Base-by-base conservation (phyloP, 768 basidiomycete species). In the Termitomyces sp. region DNA sequence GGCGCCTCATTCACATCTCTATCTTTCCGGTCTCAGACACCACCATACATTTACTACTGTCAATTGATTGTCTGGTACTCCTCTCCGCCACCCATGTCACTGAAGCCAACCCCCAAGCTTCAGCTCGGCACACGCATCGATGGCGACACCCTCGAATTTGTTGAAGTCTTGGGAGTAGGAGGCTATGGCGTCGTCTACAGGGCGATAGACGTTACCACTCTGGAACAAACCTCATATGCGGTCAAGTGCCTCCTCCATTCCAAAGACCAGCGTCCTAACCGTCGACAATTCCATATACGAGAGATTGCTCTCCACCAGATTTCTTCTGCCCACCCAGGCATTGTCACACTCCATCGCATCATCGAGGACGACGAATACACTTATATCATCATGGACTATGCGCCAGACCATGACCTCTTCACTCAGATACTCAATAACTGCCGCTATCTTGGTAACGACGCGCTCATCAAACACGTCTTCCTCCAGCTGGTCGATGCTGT, bases 121-220 rank as follows among this genome's bases (percentile, higher is more conserved):
- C 73, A 78, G 61, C 73, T 89, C 59, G 94, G 94, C 45, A 86
- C 87, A 60, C 71, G 83, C 68, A 91, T 98, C 76, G 92, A 95
- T 78, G 79, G 83, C 60, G 86, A 85, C 62, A 75, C 83, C 49
- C 83, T 98, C 57, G 82, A 94, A 71, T 86, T 98, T 58, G 82
- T 89, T 63, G 84, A 89, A 64, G 81, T 95, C 60, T 83, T 98
- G 50, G 96, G 96, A 37, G 83, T 89, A 35, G 96, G 96, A 12
- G 95, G 95, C 23, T 98, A 97, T 68, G 96, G 96, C 54, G 86
- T 94, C 63, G 96, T 98, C 11, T 97, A 96, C 70, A 88, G 90
- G 55, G 95, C 92, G 26, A 76, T 89, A 57, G 89, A 90, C 67
- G 70, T 73, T 12, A 75, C 67, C 52, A 74, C 79, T 62, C 71